Conservation (phyloP, 495 filamentous ascomycete genomes). For the Apiosordaria backusii region DNA sequence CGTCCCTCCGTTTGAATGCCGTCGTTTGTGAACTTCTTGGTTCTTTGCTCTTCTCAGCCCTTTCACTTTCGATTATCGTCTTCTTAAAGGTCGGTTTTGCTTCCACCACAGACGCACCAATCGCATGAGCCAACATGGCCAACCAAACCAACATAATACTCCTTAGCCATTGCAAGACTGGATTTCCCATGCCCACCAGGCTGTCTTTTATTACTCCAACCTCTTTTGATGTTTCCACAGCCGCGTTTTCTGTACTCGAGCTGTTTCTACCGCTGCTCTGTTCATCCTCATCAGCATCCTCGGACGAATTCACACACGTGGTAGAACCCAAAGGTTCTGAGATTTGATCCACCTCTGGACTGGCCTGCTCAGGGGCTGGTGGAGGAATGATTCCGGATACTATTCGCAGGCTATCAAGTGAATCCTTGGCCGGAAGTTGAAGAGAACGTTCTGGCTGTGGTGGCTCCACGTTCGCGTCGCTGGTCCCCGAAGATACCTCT, state of each 20-base stretch:
- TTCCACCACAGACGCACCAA: not conserved
- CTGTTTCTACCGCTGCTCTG: not conserved
- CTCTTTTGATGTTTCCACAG: not conserved
- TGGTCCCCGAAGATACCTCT: not conserved
- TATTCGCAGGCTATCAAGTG: not conserved
- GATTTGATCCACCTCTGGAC: not conserved
- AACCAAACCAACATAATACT: conserved; percentile 8
- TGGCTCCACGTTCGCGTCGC: not conserved
- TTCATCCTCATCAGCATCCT: not conserved
- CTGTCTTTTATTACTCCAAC: not conserved
- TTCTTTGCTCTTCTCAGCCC: not conserved
- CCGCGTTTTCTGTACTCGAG: not conserved
- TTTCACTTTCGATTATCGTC: not conserved
- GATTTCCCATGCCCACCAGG: not conserved
- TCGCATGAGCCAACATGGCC: conserved; percentile 4
- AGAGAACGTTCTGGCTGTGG: not conserved
- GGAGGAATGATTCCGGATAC: not conserved
- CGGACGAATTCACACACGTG: conserved; percentile 6
- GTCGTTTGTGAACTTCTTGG: not conserved
- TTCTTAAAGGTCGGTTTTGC: not conserved
- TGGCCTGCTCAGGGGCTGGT: not conserved
- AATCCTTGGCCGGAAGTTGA: not conserved
- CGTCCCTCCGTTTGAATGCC: not conserved
- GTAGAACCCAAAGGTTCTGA: not conserved
- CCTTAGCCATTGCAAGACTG: conserved; percentile 1